Evolutionary conservation across 2,329 filamentous ascomycete species (phyloP).

Genomic region (Pseudocercospora macadamiae): DNA sequence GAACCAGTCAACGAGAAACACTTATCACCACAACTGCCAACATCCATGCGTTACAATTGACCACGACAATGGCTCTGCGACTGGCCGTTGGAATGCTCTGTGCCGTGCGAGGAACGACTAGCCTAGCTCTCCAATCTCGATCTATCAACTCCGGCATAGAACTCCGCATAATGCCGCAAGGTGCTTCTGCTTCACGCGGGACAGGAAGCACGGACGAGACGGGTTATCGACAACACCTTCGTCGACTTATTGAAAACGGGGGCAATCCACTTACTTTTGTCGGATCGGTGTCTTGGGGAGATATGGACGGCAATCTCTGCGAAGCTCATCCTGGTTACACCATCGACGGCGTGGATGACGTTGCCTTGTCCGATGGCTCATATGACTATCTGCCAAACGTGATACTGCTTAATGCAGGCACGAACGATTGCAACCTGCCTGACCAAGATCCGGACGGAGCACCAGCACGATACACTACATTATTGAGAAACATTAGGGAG

Average conservation of each 20-base stretch:
- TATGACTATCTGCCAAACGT: background rate
- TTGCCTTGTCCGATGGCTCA: background rate
- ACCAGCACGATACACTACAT: background rate
- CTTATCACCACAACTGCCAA: background rate
- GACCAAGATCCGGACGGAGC: background rate
- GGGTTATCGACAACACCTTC: slow-evolving; percentile 15
- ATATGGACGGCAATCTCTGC: slow-evolving; percentile 14
- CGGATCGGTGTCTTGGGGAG: slow-evolving; percentile 13
- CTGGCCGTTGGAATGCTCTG: background rate
- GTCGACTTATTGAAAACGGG: slow-evolving; percentile 10
- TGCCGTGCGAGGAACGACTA: background rate
- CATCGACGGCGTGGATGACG: slow-evolving; percentile 9
- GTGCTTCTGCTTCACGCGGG: slow-evolving; percentile 47
- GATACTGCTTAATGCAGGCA: slow-evolving; percentile 1
- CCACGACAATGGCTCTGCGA: background rate
- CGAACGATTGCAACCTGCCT: slow-evolving; percentile 5
- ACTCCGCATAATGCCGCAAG: slow-evolving; percentile 40
- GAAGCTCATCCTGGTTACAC: slow-evolving; percentile 11
- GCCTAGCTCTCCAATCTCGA: background rate
- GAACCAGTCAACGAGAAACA: too few species aligned
- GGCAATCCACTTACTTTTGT: slow-evolving; percentile 12
- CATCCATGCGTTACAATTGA: too few species aligned
- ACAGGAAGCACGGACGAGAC: slow-evolving; percentile 18
- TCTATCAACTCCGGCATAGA: background rate
- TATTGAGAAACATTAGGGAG: background rate